phyloP scores from a whole-genome alignment of 805 yeast genomes.

The Torulaspora quercuum region DNA sequence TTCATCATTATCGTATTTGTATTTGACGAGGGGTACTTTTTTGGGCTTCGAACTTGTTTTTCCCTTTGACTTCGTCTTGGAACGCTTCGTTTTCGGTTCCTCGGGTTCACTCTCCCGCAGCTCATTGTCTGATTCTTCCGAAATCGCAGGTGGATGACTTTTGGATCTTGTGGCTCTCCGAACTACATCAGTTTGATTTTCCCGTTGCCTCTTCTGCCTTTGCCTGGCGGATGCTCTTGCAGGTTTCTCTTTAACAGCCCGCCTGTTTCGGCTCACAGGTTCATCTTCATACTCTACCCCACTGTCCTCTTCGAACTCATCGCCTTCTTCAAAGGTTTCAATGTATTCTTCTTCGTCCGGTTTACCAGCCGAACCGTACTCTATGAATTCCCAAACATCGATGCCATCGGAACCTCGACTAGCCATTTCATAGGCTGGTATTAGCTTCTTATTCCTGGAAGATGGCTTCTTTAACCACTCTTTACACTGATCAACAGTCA shows the following conservation, averaged over 20 bases:
- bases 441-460: slow-evolving; percentile 51
- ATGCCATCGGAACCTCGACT: slow-evolving; percentile 38
- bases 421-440: slow-evolving; percentile 51
- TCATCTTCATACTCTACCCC: slow-evolving; percentile 31
- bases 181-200: slow-evolving; percentile 16
- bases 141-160: slow-evolving; percentile 21
- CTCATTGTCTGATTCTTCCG: slow-evolving; percentile 12
- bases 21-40: slow-evolving; percentile 17
- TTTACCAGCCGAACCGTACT: slow-evolving; percentile 35
- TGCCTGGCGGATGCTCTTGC: slow-evolving; percentile 15
- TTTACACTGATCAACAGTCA: slow-evolving; percentile 25
- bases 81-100: slow-evolving; percentile 22
- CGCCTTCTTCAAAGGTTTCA: slow-evolving; percentile 33
- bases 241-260: slow-evolving; percentile 13
- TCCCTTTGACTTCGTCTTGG: slow-evolving; percentile 19
- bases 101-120: slow-evolving; percentile 11
- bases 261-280: slow-evolving; percentile 33
- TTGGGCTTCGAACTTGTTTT: slow-evolving; percentile 14
- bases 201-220: slow-evolving; percentile 23
- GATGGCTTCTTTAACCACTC: slow-evolving; percentile 27
- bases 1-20: slow-evolving; percentile 34
- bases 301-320: slow-evolving; percentile 26
- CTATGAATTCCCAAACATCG: slow-evolving; percentile 36
- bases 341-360: slow-evolving; percentile 33
- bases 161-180: slow-evolving; percentile 22